phyloP scores from a whole-genome alignment of 1,284 basidiomycete genomes.

The Cryptococcus hybrid region DNA sequence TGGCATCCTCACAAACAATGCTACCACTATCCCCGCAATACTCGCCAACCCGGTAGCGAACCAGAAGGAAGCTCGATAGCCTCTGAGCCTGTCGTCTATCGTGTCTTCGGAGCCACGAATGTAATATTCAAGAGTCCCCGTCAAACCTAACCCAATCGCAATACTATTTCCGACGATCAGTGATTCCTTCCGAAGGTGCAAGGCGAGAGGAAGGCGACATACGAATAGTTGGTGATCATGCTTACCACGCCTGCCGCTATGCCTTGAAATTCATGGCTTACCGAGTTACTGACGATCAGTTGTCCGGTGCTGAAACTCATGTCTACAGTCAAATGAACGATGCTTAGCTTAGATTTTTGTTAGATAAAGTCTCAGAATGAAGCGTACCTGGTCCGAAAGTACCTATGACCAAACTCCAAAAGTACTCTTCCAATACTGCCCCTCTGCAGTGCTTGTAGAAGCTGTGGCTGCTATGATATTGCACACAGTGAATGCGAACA shows the following conservation, averaged over 20 bases:
- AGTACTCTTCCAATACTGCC: conserved; percentile 23
- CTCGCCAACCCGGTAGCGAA: conserved; percentile 12
- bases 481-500: conserved; percentile 27
- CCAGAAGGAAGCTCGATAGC: conserved; percentile 18
- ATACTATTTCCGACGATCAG: background rate
- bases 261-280: conserved; percentile 20
- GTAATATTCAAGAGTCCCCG: conserved; percentile 21
- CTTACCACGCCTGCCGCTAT: conserved; percentile 23
- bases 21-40: conserved; percentile 17
- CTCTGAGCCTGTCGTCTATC: conserved; percentile 7
- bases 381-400: conserved; percentile 19
- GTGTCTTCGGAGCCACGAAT: conserved; percentile 1
- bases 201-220: background rate
- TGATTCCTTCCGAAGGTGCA: background rate
- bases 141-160: conserved; percentile 20
- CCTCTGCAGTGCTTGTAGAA: conserved; percentile 8
- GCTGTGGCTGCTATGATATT: conserved; percentile 21
- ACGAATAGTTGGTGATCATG: conserved; percentile 24
- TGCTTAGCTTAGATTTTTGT: no score
- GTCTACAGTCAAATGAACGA: no score
- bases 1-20: conserved; percentile 19
- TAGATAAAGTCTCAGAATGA: no score
- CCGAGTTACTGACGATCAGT: conserved; percentile 23
- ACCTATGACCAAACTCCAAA: conserved; percentile 1
- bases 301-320: conserved; percentile 2